Evolutionary conservation across 805 yeast genomes (phyloP).

Genomic region (Clavispora santaluciae): DNA sequence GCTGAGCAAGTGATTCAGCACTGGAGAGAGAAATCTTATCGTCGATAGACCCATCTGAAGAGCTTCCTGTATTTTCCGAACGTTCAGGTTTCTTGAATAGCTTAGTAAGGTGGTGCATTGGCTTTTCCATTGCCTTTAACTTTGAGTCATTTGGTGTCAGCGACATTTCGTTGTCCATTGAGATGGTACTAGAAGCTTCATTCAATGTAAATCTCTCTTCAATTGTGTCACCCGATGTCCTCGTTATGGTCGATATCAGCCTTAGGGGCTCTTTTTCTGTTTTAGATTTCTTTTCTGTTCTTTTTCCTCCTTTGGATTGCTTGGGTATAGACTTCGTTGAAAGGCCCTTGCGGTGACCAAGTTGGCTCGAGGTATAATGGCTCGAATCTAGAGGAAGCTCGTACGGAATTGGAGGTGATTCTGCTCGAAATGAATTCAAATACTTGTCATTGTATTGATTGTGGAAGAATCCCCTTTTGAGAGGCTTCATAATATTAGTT

Average conservation of each 20-base stretch:
- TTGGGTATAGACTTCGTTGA: neutral
- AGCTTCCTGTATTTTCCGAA: conserved; percentile 9
- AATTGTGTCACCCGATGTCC: neutral
- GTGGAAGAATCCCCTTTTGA: conserved; percentile 11
- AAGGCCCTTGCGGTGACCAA: neutral
- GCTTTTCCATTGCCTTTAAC: conserved; percentile 3
- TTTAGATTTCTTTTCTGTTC: neutral
- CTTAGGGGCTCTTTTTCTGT: neutral
- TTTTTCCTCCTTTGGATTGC: neutral
- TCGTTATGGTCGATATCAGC: neutral
- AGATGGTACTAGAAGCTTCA: neutral
- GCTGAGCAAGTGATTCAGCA: neutral
- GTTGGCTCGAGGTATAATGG: neutral
- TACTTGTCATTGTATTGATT: conserved; percentile 6
- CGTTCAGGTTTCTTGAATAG: conserved; percentile 11
- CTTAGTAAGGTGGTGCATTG: conserved; percentile 10
- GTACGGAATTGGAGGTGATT: conserved; percentile 15
- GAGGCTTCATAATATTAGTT: conserved; percentile 12
- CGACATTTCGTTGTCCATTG: neutral
- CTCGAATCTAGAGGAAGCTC: conserved; percentile 8
- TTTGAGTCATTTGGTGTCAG: neutral
- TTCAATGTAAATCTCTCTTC: neutral
- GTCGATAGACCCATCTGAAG: neutral
- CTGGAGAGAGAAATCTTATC: neutral
- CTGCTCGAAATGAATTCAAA: conserved; percentile 8